Evolutionary conservation across 352 stramenopile species (phyloP).

Genomic region (Phytophthora foliorum): DNA sequence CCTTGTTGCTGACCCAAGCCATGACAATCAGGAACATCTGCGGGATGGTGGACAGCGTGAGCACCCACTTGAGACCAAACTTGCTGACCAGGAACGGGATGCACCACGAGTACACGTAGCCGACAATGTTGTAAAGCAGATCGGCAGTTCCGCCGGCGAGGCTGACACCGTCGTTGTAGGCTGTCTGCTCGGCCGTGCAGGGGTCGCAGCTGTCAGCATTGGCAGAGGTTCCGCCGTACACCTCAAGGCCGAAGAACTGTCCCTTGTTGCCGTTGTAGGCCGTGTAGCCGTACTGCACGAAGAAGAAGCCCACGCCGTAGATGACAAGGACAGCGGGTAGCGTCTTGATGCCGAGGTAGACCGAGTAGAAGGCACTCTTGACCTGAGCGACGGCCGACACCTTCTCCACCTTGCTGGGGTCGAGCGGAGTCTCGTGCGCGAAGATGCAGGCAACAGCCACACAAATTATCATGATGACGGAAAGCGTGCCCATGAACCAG

Average conservation of each 20-base stretch:
- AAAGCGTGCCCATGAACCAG: constrained; percentile 46
- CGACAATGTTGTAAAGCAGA: constrained; percentile 42
- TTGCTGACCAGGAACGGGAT: constrained; percentile 51
- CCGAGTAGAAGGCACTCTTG: constrained; percentile 43
- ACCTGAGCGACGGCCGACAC: constrained; percentile 22
- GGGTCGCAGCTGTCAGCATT: constrained; percentile 47
- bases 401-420: constrained; percentile 30
- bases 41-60: constrained; percentile 43
- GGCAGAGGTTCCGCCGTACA: constrained; percentile 36
- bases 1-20: constrained; percentile 37
- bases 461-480: constrained; percentile 51
- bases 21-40: constrained; percentile 47
- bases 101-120: constrained; percentile 50
- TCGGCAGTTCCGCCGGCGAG: constrained; percentile 50
- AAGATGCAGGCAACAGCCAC: constrained; percentile 37
- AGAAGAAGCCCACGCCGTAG: constrained; percentile 43
- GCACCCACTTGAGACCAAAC: constrained; percentile 46
- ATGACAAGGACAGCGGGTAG: constrained; percentile 47
- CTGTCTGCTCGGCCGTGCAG: constrained; percentile 33
- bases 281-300: constrained; percentile 43
- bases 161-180: constrained; percentile 50
- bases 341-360: constrained; percentile 47
- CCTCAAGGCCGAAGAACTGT: constrained; percentile 48
- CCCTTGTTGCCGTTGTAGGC: constrained; percentile 43
- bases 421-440: constrained; percentile 48